Evolutionary conservation across 1,139 yeast genomes (phyloP).

Genomic region (Zygosaccharomyces pseudobailii): DNA sequence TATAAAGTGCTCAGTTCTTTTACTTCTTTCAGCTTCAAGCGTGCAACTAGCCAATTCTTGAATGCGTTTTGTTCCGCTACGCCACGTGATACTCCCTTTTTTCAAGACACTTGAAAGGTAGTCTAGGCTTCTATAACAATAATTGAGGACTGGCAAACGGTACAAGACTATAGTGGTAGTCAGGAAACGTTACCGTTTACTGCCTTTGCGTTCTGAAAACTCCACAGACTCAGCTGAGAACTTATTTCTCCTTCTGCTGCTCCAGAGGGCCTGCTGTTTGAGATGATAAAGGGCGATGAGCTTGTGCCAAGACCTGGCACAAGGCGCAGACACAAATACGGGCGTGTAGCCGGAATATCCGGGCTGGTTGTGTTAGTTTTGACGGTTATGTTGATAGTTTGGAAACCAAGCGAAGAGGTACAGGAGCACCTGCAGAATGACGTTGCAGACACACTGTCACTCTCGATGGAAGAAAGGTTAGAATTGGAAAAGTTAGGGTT

Average conservation of each 20-base stretch:
- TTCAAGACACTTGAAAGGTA: neutral
- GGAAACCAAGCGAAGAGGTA: neutral
- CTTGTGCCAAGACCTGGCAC: neutral
- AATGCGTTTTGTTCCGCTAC: neutral
- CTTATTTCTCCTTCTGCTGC: neutral
- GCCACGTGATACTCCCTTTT: neutral
- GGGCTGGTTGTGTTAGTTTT: neutral
- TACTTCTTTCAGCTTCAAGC: too few relatives aligned
- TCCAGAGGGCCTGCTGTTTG: neutral
- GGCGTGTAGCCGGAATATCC: neutral
- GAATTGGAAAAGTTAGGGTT: constrained; percentile 34
- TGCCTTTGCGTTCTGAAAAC: neutral
- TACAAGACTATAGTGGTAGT: neutral
- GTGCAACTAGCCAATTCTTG: neutral
- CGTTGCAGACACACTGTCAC: neutral
- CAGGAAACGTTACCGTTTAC: neutral
- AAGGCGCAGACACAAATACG: neutral
- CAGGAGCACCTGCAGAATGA: neutral
- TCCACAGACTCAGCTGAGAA: neutral
- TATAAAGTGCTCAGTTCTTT: too few relatives aligned
- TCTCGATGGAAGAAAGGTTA: neutral
- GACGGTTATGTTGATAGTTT: neutral
- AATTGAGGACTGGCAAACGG: neutral
- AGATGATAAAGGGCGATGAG: constrained; percentile 2
- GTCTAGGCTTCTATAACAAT: neutral